Evolutionary conservation across 176 grass and related monocot species (phyloP).

Genomic region (Themeda triandra): DNA sequence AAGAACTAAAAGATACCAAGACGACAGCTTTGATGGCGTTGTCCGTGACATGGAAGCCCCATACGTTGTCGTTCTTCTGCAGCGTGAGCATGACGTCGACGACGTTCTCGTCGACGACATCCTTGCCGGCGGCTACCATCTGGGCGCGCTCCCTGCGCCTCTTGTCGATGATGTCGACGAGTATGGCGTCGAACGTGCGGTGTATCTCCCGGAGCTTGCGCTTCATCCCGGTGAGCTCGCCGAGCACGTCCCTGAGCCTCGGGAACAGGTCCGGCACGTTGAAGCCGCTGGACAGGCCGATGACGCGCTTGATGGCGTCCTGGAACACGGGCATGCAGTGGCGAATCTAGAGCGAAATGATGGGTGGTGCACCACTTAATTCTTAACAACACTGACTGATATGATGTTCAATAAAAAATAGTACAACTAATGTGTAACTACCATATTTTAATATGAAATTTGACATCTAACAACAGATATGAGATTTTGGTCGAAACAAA

Average conservation of each 20-base stretch:
- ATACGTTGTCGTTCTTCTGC: constrained; percentile 10
- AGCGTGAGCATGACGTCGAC: constrained; percentile 32
- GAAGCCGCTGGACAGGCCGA: constrained; percentile 25
- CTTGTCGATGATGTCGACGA: constrained; percentile 15
- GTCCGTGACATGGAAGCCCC: constrained; percentile 24
- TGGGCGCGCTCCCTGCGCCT: neutral
- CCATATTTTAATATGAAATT: too few relatives aligned
- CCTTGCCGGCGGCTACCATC: constrained; percentile 13
- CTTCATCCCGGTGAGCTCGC: constrained; percentile 18
- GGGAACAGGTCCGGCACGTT: constrained; percentile 23
- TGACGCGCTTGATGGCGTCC: constrained; percentile 27
- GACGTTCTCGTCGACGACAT: constrained; percentile 21
- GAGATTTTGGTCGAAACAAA: too few relatives aligned
- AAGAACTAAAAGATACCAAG: constrained; percentile 9
- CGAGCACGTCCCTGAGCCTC: constrained; percentile 4
- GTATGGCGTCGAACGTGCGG: neutral
- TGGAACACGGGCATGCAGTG: constrained; percentile 20
- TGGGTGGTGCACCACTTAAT: too few relatives aligned
- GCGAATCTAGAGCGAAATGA: neutral
- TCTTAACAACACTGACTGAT: too few relatives aligned
- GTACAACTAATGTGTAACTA: too few relatives aligned
- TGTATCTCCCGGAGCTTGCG: constrained; percentile 27
- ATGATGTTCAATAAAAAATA: too few relatives aligned
- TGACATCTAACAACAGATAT: too few relatives aligned
- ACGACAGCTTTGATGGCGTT: constrained; percentile 44